Base-by-base conservation (phyloP, 805 yeast genomes). In the Pichia manshurica region DNA sequence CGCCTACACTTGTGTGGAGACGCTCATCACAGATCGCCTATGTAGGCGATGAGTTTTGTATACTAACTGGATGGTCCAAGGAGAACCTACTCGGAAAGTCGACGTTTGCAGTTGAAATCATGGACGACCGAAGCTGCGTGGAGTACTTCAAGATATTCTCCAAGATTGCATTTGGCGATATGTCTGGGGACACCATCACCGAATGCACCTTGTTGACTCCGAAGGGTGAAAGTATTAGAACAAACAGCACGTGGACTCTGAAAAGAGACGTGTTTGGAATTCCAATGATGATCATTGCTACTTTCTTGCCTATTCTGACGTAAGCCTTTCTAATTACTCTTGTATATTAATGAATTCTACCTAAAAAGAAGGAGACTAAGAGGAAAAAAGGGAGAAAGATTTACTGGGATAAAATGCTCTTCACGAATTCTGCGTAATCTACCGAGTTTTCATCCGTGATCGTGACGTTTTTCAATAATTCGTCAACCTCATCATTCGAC, bases 201-300 rank as follows among this genome's bases (percentile, higher is more conserved):
- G 86, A 81, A 45, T 91, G 97, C 67, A 82, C 89, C 0, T 69
- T 91, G 33, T 61, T 87, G 38, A 84, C 90, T 0, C 70, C 74
- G 5, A 69, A 71, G 22, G 73, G 73, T 13, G 77, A 78, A 47
- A 63, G 62, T 21, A 77, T 91, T 41, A 72, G 83, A 44, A 87
- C 97, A 0, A 79, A 87, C 25, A 83, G 95, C 57, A 82, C 86
- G 58, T 87, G 96, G 95, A 93, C 98, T 1, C 69, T 93, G 54
- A 89, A 90, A 61, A 73, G 97, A 62, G 98, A 91, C 62, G 95
- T 91, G 16, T 91, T 93, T 67, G 97, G 96, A 8, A 83, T 91
- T 45, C 99, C 99, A 15, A 84, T 93, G 88, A 90, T 91, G 95
- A 84, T 93, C 20, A 78, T 91, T 31, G 98, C 96, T 16, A 93